Percentiles rank a stretch among this genome's conserved stretches.
phyloP scores from a whole-genome alignment of 805 yeast genomes.

The Kodamaea laetipori region DNA sequence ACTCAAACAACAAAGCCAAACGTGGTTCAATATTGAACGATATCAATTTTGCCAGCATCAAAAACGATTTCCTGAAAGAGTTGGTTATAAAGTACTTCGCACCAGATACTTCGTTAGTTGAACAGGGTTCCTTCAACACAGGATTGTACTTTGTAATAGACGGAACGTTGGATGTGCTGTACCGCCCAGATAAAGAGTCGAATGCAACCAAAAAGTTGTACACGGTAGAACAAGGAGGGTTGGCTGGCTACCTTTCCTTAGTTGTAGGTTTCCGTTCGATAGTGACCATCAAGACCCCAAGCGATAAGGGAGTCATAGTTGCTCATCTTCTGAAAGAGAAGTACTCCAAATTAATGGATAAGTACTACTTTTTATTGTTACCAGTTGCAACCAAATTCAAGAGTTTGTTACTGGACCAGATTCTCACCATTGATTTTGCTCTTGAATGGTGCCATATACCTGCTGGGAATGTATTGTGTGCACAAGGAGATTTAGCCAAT shows the following conservation, averaged over 20 bases:
- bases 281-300: slow-evolving; percentile 64
- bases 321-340: slow-evolving; percentile 69
- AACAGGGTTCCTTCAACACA: slow-evolving; percentile 63
- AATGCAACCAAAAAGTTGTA: slow-evolving; percentile 43
- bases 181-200: slow-evolving; percentile 27
- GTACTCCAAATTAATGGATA: slow-evolving; percentile 69
- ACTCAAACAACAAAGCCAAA: not conserved
- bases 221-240: slow-evolving; percentile 70
- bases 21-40: slow-evolving; percentile 1
- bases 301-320: slow-evolving; percentile 56
- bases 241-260: slow-evolving; percentile 86
- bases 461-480: slow-evolving; percentile 80
- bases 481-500: slow-evolving; percentile 84
- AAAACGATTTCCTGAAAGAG: slow-evolving; percentile 57
- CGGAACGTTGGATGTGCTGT: slow-evolving; percentile 66
- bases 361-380: slow-evolving; percentile 72
- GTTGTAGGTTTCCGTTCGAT: slow-evolving; percentile 78
- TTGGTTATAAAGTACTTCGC: slow-evolving; percentile 57
- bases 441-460: slow-evolving; percentile 90
- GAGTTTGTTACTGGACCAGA: slow-evolving; percentile 62
- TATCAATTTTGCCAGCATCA: slow-evolving; percentile 48
- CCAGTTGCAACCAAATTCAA: slow-evolving; percentile 76
- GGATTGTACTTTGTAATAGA: slow-evolving; percentile 82
- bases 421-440: slow-evolving; percentile 82
- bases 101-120: slow-evolving; percentile 58